Evolutionary conservation across 2,329 filamentous ascomycete species (phyloP), one percentile per base, ranked within the genome.

Genomic region (Drechslerella coelobrocha): DNA sequence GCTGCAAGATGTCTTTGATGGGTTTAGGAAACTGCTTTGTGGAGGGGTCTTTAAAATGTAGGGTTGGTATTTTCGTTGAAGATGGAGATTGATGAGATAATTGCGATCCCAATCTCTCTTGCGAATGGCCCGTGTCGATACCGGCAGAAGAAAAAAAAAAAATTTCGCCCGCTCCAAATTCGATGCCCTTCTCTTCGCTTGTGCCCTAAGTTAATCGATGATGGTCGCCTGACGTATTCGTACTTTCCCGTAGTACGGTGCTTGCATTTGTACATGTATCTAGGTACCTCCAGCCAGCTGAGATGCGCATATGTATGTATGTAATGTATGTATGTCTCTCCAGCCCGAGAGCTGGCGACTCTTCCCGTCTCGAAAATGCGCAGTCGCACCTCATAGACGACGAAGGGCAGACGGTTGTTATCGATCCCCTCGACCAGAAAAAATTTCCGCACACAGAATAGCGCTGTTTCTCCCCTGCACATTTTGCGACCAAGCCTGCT

Each of bases 201-300:
- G 57, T 69, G 65, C 65, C 65, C 65, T 69, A 69, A 61, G 43
- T 62, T 55, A 56, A 43, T 68, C 48, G 65, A 59, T 69, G 57
- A 69, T 62, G 63, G 65, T 69, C 65, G 65, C 65, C 65, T 69
- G 65, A 69, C 65, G 65, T 69, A 61, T 57, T 62, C 65, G 65
- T 69, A 61, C 65, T 50, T 41, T 60, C 24, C 52, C 51, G 52
- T 61, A 61, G 45, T 21, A 62, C 57, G 26, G 47, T 62, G 43
- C 57, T 69, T 53, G 57, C 27, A 43, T 55, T 43, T 52, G 63
- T 55, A 60, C 48, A 62, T 69, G n/a, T n/a, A n/a, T n/a, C n/a
- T n/a, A n/a, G n/a, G 65, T 61, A 51, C 52, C 29, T 31, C 26
- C 43, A 23, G 29, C 34, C 39, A 27, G 52, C 60, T 39, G 34